phyloP scores from a whole-genome alignment of 306 rosid genomes.

The Fagus crenata region DNA sequence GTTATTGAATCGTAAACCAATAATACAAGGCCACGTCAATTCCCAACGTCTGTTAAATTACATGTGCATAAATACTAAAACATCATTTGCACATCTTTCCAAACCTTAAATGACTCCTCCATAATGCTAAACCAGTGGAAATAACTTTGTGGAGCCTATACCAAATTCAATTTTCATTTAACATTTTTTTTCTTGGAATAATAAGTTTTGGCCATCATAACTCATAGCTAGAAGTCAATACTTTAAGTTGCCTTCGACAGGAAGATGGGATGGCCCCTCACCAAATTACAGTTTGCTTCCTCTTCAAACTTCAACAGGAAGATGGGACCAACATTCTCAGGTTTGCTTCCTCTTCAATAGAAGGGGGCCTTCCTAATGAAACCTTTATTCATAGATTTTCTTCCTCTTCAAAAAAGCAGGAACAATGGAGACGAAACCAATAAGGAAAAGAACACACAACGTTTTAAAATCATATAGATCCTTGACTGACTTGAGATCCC shows the following conservation, averaged over 20 bases:
- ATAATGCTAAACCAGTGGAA: conserved; percentile 14
- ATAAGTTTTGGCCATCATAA: conserved; percentile 12
- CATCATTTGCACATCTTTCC: conserved; percentile 29
- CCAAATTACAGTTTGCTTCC: not conserved
- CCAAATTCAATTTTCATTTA: conserved; percentile 17
- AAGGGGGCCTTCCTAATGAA: not conserved
- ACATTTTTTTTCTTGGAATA: conserved; percentile 26
- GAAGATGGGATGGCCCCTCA: not conserved
- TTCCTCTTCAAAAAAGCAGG: conserved; percentile 88
- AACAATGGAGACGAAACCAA: conserved; percentile 68
- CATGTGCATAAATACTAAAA: conserved; percentile 16
- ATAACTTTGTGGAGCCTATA: conserved; percentile 34
- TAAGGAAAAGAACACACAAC: conserved; percentile 78
- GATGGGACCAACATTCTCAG: not conserved
- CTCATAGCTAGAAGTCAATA: conserved; percentile 14
- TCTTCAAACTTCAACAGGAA: not conserved
- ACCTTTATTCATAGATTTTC: conserved; percentile 75
- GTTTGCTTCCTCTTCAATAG: not conserved
- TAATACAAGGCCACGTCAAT: conserved; percentile 29
- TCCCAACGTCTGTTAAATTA: conserved; percentile 17
- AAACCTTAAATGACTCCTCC: conserved; percentile 28
- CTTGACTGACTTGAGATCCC: conserved; percentile 93
- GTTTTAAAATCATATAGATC: conserved; percentile 91
- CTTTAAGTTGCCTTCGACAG: conserved; percentile 28
- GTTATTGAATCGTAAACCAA: conserved; percentile 25